Evolutionary conservation across 805 yeast species (phyloP).

Genomic region (Lipomyces lipofer): DNA sequence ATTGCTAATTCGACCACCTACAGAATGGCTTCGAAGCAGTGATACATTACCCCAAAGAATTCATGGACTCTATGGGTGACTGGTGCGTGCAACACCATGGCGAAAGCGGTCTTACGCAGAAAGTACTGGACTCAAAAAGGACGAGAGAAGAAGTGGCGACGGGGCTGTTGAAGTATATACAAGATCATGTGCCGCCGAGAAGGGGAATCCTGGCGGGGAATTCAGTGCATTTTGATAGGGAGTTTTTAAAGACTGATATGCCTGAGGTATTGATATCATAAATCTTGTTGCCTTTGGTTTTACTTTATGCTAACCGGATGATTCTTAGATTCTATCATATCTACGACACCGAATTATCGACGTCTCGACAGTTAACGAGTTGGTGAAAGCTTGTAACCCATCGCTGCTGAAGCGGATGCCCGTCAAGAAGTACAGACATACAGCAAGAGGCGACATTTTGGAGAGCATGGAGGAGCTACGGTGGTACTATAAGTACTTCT

Average conservation of each 20-base stretch:
- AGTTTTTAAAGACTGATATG: conserved; percentile 80
- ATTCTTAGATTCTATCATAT: conserved; percentile 49
- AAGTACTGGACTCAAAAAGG: conserved; percentile 57
- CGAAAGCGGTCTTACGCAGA: conserved; percentile 67
- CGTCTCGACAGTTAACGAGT: conserved; percentile 80
- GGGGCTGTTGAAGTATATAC: conserved; percentile 64
- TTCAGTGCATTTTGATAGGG: conserved; percentile 85
- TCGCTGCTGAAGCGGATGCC: conserved; percentile 58
- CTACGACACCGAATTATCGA: conserved; percentile 81
- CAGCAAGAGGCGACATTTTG: conserved; percentile 83
- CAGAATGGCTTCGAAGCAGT: conserved; percentile 74
- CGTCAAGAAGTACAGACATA: conserved; percentile 68
- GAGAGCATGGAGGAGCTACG: conserved; percentile 83
- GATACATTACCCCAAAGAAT: conserved; percentile 62
- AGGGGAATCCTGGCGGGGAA: conserved; percentile 86
- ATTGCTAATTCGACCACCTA: not conserved
- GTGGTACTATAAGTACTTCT: conserved; percentile 54
- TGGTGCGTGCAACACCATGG: conserved; percentile 91
- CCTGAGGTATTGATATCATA: conserved; percentile 62
- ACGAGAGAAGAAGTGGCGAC: conserved; percentile 61
- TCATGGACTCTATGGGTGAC: conserved; percentile 72
- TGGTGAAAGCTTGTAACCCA: conserved; percentile 76
- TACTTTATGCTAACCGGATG: conserved; percentile 39
- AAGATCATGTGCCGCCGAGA: conserved; percentile 50
- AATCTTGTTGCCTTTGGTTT: not conserved